These are phyloP conservation scores for Fusarium euwallaceae DNA, from an alignment of 2,329 filamentous ascomycete genomes.

Conservation along the genomic window DNA sequence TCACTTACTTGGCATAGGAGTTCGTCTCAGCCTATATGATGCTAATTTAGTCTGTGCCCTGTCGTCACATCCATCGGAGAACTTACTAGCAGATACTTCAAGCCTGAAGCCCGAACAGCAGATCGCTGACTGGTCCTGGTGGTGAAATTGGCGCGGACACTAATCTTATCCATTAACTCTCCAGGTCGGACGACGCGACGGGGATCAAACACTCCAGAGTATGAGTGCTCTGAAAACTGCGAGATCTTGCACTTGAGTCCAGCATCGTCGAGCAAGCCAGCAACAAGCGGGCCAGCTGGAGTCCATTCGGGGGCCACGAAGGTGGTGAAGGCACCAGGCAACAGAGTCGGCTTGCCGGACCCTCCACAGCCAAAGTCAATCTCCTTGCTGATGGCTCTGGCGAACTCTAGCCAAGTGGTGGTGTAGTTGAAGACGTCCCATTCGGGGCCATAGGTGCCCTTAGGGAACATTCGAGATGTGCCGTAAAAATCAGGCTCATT, in stretches of 20 bases:
- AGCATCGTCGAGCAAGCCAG: background rate
- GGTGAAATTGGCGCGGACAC: background rate
- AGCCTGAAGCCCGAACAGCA: background rate
- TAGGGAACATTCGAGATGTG: background rate
- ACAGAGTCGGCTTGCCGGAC: background rate
- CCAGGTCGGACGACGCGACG: background rate
- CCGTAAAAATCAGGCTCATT: background rate
- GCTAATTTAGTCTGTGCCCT: background rate
- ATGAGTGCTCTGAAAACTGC: background rate
- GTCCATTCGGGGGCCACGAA: background rate
- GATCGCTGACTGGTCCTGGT: background rate
- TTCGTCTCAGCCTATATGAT: background rate
- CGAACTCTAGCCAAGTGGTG: background rate
- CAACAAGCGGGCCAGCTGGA: background rate
- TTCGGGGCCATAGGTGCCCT: background rate
- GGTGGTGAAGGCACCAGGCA: background rate
- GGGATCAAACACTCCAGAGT: background rate
- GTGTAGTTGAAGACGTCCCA: background rate
- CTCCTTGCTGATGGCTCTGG: background rate
- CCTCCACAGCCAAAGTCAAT: background rate
- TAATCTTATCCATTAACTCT: background rate
- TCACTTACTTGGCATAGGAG: background rate
- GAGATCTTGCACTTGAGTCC: background rate
- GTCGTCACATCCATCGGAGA: background rate
- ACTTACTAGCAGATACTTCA: background rate